Base-by-base conservation (phyloP, 495 filamentous ascomycete species). In the Trichoderma reesei region DNA sequence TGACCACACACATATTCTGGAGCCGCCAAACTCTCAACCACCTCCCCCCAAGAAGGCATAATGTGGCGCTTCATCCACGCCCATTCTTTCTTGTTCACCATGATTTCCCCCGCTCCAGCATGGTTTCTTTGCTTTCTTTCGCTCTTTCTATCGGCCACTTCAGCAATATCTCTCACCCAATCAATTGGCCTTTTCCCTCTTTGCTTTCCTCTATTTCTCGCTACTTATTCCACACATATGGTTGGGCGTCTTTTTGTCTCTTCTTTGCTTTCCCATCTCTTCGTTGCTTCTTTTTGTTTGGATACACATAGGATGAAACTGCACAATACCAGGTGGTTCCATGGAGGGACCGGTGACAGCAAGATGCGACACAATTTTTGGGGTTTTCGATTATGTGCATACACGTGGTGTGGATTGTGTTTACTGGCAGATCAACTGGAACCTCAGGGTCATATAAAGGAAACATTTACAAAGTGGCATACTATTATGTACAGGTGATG, bases 1-100 rank as follows among this genome's bases (percentile, higher is more conserved):
- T 11, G 78, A 82, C 64, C 82, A 85, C 62, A 78, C 70, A 5
- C 82, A 85, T 65, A 74, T 82, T 26, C 72, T 85, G 33, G 81
- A 85, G 67, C 81, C 81, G 41, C 81, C 82, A 5, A 64, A 61
- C 13, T 8, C 59, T 73, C 51, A 56, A 14, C 64, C 72, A 38
- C 65, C 73, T n/a, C 66, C 73, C 11, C 67, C 71, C 31, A 46
- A 70, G 51, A 72, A 73, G 63, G 66, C 46, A 20, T 13, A 37
- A 41, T 33, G 37, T n/a, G 33, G 16, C 26, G 18, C 16, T 59
- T 36, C n/a, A 48, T 38, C 33, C 38, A n/a, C 31, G 44, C 66
- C n/a, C 31, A 5, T 65, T 31, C 8, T 10, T 31, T 54, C 26
- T 1, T 33, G 26, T 54, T 1, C n/a, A 51, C 26, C n/a, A 20